A percentile compares a stretch with the other conserved stretches of the same genome.
Evolutionary conservation across 1,284 basidiomycete species (phyloP).

Genomic region (Xerocomus minutiporus): DNA sequence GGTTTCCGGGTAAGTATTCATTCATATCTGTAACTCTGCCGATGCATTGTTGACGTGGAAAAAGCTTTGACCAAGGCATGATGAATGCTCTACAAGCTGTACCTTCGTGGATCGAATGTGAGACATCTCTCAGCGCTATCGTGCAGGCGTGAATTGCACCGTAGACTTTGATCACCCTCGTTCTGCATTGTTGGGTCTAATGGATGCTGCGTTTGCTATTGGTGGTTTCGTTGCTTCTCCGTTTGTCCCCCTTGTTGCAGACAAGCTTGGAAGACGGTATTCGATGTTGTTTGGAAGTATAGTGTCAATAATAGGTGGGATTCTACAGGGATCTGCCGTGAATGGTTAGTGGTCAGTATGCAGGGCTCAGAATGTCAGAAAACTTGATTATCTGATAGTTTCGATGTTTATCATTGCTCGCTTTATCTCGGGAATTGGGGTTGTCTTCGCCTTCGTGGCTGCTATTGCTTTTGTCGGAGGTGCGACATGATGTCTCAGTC

Average conservation of each 20-base stretch:
- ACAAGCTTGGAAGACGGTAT: constrained; percentile 17
- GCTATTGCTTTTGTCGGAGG: constrained; percentile 18
- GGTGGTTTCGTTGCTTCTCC: constrained; percentile 15
- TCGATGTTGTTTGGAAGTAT: constrained; percentile 16
- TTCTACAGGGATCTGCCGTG: constrained; percentile 16
- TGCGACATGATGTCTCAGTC: background rate
- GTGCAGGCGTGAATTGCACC: background rate
- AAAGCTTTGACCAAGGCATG: constrained; percentile 3
- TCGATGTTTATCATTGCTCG: constrained; percentile 18
- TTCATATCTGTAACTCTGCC: background rate
- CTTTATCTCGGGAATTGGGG: constrained; percentile 16
- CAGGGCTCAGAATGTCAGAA: too few relatives aligned
- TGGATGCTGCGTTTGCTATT: constrained; percentile 15
- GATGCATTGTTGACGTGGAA: background rate
- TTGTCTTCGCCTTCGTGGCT: constrained; percentile 12
- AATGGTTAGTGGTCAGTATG: constrained; percentile 10
- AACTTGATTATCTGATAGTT: constrained; percentile 3
- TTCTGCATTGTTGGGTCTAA: constrained; percentile 17
- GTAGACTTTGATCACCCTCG: constrained; percentile 13
- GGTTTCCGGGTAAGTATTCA: background rate
- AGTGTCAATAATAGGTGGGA: constrained; percentile 11
- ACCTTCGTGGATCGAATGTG: constrained; percentile 4
- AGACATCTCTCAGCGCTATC: background rate
- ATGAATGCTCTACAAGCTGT: constrained; percentile 2
- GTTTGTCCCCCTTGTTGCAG: constrained; percentile 10